A percentile compares a stretch with the other conserved stretches of the same genome.
phyloP scores from a whole-genome alignment of 495 filamentous ascomycete genomes.

The Penicillium cinerascens region DNA sequence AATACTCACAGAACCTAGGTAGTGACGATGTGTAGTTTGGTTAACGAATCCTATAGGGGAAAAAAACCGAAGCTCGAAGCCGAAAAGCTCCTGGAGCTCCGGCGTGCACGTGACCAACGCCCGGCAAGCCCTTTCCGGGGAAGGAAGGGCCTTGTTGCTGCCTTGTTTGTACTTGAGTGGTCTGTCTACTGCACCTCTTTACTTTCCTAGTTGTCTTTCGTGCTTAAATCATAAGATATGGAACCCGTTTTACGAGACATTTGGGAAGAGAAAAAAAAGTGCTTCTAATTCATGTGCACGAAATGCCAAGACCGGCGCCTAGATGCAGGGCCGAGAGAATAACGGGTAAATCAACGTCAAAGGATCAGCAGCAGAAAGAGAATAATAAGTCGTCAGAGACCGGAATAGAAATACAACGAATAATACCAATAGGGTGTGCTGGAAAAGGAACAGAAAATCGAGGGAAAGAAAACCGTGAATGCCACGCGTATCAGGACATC shows the following conservation, averaged over 20 bases:
- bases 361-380: background rate
- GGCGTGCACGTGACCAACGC: constrained; percentile 10
- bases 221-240: no score
- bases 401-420: constrained; percentile 11
- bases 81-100: constrained; percentile 21
- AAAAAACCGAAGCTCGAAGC: constrained; percentile 26
- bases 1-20: constrained; percentile 21
- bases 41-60: constrained; percentile 18
- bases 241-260: background rate
- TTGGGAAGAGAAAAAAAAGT: background rate
- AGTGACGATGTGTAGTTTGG: constrained; percentile 12
- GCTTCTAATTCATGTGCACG: constrained; percentile 13
- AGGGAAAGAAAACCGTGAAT: constrained; percentile 22
- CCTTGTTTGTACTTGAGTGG: background rate
- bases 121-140: constrained; percentile 8
- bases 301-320: constrained; percentile 2
- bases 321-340: constrained; percentile 4
- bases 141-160: background rate
- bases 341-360: constrained; percentile 5
- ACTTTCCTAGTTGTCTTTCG: no score
- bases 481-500: constrained; percentile 36
- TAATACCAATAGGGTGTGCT: background rate
- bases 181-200: background rate
- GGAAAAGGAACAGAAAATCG: constrained; percentile 6
- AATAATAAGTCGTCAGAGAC: background rate